phyloP scores from a whole-genome alignment of 352 stramenopile species.

The Poterioochromonas sp. region DNA sequence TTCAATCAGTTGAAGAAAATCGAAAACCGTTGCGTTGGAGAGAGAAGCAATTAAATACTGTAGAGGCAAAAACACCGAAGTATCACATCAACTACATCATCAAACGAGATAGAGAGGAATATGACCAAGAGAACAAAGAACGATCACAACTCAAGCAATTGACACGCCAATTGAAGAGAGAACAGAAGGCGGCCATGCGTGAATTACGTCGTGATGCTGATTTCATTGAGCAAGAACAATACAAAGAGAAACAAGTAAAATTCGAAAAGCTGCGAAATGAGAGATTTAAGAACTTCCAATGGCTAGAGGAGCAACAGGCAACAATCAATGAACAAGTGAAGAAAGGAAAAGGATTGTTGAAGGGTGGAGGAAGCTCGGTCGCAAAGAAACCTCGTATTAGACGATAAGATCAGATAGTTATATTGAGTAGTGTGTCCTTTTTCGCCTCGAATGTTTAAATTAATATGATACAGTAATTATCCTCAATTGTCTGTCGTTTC shows the following conservation, averaged over 20 bases:
- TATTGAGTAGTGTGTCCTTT: no score
- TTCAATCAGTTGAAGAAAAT: not conserved
- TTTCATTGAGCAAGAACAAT: slow-evolving; percentile 83
- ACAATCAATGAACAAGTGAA: slow-evolving; percentile 94
- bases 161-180: slow-evolving; percentile 86
- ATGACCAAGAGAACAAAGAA: slow-evolving; percentile 61
- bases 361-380: slow-evolving; percentile 64
- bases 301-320: slow-evolving; percentile 88
- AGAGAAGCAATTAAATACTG: not conserved
- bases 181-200: slow-evolving; percentile 84
- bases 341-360: slow-evolving; percentile 78
- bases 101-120: slow-evolving; percentile 76
- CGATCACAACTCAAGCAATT: slow-evolving; percentile 73
- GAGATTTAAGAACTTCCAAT: slow-evolving; percentile 85
- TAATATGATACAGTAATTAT: no score
- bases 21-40: not conserved
- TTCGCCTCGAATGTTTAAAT: no score
- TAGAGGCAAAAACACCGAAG: slow-evolving; percentile 64
- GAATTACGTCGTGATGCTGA: slow-evolving; percentile 83
- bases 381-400: no score
- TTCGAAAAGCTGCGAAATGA: slow-evolving; percentile 70
- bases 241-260: slow-evolving; percentile 67
- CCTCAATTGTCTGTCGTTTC: no score
- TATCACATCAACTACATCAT: slow-evolving; percentile 81
- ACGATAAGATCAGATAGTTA: no score